Evolutionary conservation across 164 flowering plant genomes (phyloP).

Genomic region (Vitis vinifera): ASM3070453v1 NC_081805.1:25211501-25212000

Average conservation of each 20-base stretch:
- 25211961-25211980: slow-evolving; percentile 20
- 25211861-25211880: slow-evolving; percentile 4
- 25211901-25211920: slow-evolving; percentile 19
- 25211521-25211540: neutral
- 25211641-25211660: neutral
- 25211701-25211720: slow-evolving; percentile 14
- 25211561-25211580: slow-evolving; percentile 19
- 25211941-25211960: slow-evolving; percentile 20
- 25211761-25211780: slow-evolving; percentile 22
- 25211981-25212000: slow-evolving; percentile 11
- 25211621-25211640: slow-evolving; percentile 24
- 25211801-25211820: slow-evolving; percentile 8
- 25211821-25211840: slow-evolving; percentile 23
- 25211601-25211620: slow-evolving; percentile 9
- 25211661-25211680: slow-evolving; percentile 10
- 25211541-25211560: slow-evolving; percentile 28
- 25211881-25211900: slow-evolving; percentile 32
- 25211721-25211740: neutral
- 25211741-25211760: slow-evolving; percentile 4
- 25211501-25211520: slow-evolving; percentile 12
- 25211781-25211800: slow-evolving; percentile 6
- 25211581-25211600: slow-evolving; percentile 3
- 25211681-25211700: slow-evolving; percentile 19
- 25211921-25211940: slow-evolving; percentile 8
- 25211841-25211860: slow-evolving; percentile 17